phyloP scores from a whole-genome alignment of 208 protist species.

The Acanthamoeba castellanii region DNA sequence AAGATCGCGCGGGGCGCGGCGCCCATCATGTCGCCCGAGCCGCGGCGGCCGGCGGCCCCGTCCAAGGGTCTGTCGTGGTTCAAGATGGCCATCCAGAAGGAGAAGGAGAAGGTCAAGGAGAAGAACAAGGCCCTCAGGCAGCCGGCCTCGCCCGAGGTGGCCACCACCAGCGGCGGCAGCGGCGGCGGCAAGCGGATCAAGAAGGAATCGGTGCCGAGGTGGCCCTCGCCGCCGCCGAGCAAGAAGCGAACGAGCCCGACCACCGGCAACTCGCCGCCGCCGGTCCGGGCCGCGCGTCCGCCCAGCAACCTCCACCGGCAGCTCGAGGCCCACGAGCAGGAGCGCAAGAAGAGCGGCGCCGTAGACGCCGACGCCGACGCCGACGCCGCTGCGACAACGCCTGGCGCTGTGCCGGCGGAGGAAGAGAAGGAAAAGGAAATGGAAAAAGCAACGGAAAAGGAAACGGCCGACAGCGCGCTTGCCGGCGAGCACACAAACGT shows the following conservation, averaged over 20 bases:
- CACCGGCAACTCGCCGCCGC: background rate
- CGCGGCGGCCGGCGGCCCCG: background rate
- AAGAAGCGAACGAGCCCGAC: conserved; percentile 17
- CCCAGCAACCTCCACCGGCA: conserved; percentile 29
- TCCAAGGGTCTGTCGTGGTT: conserved; percentile 51
- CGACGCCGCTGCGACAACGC: background rate
- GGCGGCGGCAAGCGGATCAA: conserved; percentile 1
- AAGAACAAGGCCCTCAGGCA: background rate
- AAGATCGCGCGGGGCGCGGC: background rate
- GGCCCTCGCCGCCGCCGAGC: background rate
- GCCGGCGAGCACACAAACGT: background rate
- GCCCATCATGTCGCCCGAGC: background rate
- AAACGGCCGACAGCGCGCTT: background rate
- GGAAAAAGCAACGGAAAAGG: background rate
- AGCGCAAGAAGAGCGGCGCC: background rate
- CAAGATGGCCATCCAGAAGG: conserved; percentile 5
- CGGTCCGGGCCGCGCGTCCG: background rate
- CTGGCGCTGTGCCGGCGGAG: no score
- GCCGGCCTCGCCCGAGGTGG: no score
- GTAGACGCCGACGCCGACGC: background rate
- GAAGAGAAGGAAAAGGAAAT: no score
- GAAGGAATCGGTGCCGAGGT: conserved; percentile 8
- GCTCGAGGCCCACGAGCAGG: conserved; percentile 17
- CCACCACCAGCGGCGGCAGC: background rate
- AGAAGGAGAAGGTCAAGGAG: conserved; percentile 45